phyloP scores from a whole-genome alignment of 2,329 filamentous ascomycete species.

The Cordyceps cicadae region DNA sequence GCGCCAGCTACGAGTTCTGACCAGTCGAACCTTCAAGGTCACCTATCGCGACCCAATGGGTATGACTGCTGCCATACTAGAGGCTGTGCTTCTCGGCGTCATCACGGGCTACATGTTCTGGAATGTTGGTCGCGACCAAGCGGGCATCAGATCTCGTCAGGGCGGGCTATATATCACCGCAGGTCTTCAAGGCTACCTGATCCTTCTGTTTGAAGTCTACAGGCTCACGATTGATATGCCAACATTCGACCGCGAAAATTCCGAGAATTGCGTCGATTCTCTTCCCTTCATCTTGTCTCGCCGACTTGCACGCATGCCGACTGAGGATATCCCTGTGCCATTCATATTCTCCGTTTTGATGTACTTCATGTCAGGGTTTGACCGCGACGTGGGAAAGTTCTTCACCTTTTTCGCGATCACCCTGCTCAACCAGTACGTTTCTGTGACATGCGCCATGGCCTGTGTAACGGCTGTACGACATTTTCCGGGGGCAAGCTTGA shows the following conservation, averaged over 20 bases:
- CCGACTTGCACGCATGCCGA: slow-evolving; percentile 57
- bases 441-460: slow-evolving; percentile 61
- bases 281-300: slow-evolving; percentile 63
- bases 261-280: slow-evolving; percentile 63
- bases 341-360: slow-evolving; percentile 62
- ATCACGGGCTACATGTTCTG: slow-evolving; percentile 68
- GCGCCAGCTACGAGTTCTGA: slow-evolving; percentile 58
- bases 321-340: slow-evolving; percentile 66
- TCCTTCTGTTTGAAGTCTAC: slow-evolving; percentile 69
- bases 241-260: slow-evolving; percentile 66
- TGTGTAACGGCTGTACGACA: slow-evolving; percentile 58
- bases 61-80: slow-evolving; percentile 60
- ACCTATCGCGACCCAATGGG: slow-evolving; percentile 72
- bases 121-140: slow-evolving; percentile 53
- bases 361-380: slow-evolving; percentile 73
- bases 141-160: slow-evolving; percentile 65
- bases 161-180: slow-evolving; percentile 65
- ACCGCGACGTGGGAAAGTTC: slow-evolving; percentile 54
- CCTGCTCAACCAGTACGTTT: slow-evolving; percentile 63
- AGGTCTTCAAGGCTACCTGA: slow-evolving; percentile 66
- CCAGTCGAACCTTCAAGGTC: slow-evolving; percentile 59
- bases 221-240: slow-evolving; percentile 66
- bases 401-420: slow-evolving; percentile 64
- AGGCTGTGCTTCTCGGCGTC: slow-evolving; percentile 62
- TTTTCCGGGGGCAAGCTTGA: slow-evolving; percentile 62